These are phyloP conservation scores for Aureobasidium sp. DNA, from an alignment of 2,329 filamentous ascomycete species.

Conservation along the genomic window DNA sequence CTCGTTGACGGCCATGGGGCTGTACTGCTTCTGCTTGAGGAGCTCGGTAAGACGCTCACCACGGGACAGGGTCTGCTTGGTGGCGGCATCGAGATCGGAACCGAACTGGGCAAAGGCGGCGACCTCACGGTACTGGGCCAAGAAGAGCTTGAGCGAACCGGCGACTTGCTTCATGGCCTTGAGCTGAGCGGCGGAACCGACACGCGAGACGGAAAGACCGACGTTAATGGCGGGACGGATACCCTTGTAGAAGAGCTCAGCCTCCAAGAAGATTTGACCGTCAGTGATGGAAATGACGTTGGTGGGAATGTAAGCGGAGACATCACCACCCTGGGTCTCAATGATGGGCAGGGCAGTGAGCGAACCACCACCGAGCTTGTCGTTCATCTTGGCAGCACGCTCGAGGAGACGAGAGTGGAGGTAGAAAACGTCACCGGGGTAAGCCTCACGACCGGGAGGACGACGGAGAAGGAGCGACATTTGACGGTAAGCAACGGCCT, in stretches of 20 bases:
- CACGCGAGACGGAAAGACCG: constrained; percentile 99
- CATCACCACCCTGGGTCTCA: constrained; percentile 99
- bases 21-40: constrained; percentile 99
- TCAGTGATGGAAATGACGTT: constrained; percentile 99
- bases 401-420: constrained; percentile 98
- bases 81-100: constrained; percentile 97
- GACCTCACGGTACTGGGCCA: constrained; percentile 99
- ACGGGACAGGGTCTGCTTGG: constrained; percentile 96
- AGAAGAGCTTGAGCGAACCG: constrained; percentile 99
- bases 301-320: constrained; percentile 99
- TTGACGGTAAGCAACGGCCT: constrained; percentile 80
- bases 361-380: constrained; percentile 89
- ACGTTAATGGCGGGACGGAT: constrained; percentile 99
- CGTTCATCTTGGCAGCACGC: constrained; percentile 98
- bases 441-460: constrained; percentile 97
- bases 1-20: constrained; percentile 96
- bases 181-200: constrained; percentile 98
- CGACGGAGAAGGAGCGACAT: constrained; percentile 98
- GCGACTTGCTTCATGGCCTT: constrained; percentile 99
- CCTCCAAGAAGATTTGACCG: constrained; percentile 98
- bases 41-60: constrained; percentile 99
- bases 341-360: constrained; percentile 96
- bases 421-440: constrained; percentile 99
- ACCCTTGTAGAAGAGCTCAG: constrained; percentile 99
- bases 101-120: constrained; percentile 99